Percentiles rank a stretch among this genome's conserved stretches.
Evolutionary conservation across 352 stramenopile genomes (phyloP).

Genomic region (Pythium aquatile): DNA sequence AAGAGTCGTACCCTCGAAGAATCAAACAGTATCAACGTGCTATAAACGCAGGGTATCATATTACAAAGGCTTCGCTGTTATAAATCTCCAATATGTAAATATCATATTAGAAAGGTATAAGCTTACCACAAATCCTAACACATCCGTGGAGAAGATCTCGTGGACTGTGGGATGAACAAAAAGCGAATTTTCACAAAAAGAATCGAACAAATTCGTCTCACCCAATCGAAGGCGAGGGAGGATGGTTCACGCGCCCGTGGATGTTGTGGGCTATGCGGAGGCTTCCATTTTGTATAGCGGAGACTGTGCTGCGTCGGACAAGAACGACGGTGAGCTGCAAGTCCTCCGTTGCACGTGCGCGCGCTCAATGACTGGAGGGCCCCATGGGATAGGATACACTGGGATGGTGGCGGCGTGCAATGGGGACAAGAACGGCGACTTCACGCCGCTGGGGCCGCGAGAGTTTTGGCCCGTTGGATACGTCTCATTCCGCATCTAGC

Average conservation of each 20-base stretch:
- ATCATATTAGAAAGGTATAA: too few species aligned
- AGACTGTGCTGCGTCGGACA: not conserved
- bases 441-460: too few species aligned
- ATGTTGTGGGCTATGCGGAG: not conserved
- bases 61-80: too few species aligned
- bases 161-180: not conserved
- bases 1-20: too few species aligned
- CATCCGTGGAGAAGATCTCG: too few species aligned
- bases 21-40: too few species aligned
- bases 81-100: too few species aligned
- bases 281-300: not conserved
- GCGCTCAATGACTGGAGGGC: too few species aligned
- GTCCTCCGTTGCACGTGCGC: not conserved
- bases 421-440: not conserved
- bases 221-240: not conserved
- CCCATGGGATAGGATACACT: too few species aligned
- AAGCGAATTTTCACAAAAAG: not conserved
- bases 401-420: not conserved
- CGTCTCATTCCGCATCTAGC: slow-evolving; percentile 19
- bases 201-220: not conserved
- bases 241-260: not conserved
- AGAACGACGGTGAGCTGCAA: not conserved
- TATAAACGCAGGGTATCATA: too few species aligned
- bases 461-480: not conserved
- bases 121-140: too few species aligned